Conservation (phyloP, 306 rosid genomes). For the Spatholobus suberectus region DNA sequence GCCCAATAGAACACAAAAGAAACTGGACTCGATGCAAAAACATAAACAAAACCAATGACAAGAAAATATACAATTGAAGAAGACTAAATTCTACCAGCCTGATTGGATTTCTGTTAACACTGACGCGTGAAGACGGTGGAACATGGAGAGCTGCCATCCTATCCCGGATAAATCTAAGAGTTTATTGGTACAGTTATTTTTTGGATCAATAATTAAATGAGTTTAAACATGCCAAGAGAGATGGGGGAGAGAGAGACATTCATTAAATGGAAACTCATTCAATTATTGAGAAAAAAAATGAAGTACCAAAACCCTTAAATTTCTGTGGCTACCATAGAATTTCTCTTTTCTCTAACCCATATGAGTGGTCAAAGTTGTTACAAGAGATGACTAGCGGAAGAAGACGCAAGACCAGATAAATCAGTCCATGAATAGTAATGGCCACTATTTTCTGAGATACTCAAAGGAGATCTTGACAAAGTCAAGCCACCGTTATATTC, state of each 20-base stretch:
- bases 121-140: background rate
- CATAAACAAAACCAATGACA: slow-evolving; percentile 7
- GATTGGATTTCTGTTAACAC: background rate
- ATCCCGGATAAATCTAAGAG: background rate
- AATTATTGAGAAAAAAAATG: background rate
- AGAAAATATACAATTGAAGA: slow-evolving; percentile 12
- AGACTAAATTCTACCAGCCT: background rate
- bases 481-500: background rate
- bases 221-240: background rate
- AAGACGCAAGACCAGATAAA: slow-evolving; percentile 5
- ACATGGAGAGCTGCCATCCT: background rate
- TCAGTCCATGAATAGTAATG: background rate
- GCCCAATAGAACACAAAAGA: background rate
- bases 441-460: background rate
- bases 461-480: background rate
- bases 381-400: slow-evolving; percentile 5
- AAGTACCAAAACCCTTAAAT: background rate
- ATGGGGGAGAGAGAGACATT: background rate
- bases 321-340: background rate
- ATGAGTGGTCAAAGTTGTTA: background rate
- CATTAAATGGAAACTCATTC: background rate
- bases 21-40: background rate
- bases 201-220: background rate
- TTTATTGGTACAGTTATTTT: background rate
- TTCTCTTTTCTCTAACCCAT: background rate